Conservation (phyloP, 768 basidiomycete species). For the Chlorophyllum brunneum region DNA sequence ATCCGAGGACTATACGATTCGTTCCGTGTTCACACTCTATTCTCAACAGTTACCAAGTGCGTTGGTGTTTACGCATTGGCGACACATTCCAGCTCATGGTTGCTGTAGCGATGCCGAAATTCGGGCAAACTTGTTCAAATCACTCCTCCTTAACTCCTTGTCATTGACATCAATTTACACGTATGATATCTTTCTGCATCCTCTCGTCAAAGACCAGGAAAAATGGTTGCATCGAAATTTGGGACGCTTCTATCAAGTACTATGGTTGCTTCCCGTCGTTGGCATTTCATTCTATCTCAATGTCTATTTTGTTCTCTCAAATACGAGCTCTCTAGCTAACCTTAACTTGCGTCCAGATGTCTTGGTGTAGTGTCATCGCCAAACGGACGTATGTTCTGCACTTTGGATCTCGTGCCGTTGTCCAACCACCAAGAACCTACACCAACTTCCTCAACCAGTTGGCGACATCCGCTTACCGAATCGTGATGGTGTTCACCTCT, state of each 20-base stretch:
- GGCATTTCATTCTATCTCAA: slow-evolving; percentile 79
- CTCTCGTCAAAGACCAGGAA: slow-evolving; percentile 57
- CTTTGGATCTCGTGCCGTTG: slow-evolving; percentile 56
- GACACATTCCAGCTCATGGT: neutral
- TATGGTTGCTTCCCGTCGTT: slow-evolving; percentile 80
- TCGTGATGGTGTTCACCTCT: slow-evolving; percentile 79
- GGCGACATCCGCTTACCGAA: slow-evolving; percentile 78
- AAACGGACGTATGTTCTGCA: slow-evolving; percentile 70
- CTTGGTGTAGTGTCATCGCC: slow-evolving; percentile 76
- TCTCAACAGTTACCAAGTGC: slow-evolving; percentile 57
- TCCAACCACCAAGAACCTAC: slow-evolving; percentile 55
- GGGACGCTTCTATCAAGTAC: slow-evolving; percentile 68
- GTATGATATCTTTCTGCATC: slow-evolving; percentile 70
- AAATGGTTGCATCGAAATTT: slow-evolving; percentile 71
- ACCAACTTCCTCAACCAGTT: slow-evolving; percentile 68
- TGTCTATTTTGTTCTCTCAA: slow-evolving; percentile 56
- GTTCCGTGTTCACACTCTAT: slow-evolving; percentile 66
- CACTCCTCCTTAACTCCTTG: slow-evolving; percentile 65
- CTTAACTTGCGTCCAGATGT: slow-evolving; percentile 44
- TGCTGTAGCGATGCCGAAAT: slow-evolving; percentile 66
- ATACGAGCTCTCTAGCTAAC: too few species aligned
- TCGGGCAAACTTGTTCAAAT: slow-evolving; percentile 71
- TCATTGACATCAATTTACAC: slow-evolving; percentile 70
- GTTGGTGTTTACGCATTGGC: slow-evolving; percentile 1
- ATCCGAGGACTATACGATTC: slow-evolving; percentile 64